A percentile compares a stretch with the other conserved stretches of the same genome.
These are phyloP conservation scores for Chaetoceros muelleri DNA, from an alignment of 108 stramenopile species.

Conservation along the genomic window DNA sequence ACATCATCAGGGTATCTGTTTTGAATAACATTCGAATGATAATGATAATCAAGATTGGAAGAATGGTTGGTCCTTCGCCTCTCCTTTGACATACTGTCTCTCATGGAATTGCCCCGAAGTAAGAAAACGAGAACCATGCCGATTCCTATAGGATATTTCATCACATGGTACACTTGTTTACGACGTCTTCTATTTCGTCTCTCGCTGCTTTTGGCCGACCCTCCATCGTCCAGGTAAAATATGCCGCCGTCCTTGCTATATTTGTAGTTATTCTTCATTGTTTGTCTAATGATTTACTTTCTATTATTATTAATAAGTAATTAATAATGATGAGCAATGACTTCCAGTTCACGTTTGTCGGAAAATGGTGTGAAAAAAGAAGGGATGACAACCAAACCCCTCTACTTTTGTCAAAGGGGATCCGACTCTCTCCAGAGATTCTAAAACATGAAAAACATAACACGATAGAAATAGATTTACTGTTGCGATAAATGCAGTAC, in stretches of 20 bases:
- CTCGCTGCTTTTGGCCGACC: not conserved
- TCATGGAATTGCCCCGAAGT: not conserved
- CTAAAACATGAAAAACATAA: too few species aligned
- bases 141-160: not conserved
- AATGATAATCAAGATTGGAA: not conserved
- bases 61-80: not conserved
- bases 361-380: too few species aligned
- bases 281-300: too few species aligned
- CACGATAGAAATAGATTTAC: too few species aligned
- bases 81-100: not conserved
- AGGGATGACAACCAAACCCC: too few species aligned
- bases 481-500: too few species aligned
- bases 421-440: too few species aligned
- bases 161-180: not conserved
- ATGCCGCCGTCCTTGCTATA: not conserved
- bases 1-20: not conserved
- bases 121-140: not conserved
- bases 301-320: too few species aligned
- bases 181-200: not conserved
- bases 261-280: not conserved
- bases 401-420: too few species aligned
- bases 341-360: too few species aligned
- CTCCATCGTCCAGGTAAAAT: not conserved
- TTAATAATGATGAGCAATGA: too few species aligned
- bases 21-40: not conserved